Conservation (phyloP, 108 stramenopile species). For the Nitzschia sp. region DNA sequence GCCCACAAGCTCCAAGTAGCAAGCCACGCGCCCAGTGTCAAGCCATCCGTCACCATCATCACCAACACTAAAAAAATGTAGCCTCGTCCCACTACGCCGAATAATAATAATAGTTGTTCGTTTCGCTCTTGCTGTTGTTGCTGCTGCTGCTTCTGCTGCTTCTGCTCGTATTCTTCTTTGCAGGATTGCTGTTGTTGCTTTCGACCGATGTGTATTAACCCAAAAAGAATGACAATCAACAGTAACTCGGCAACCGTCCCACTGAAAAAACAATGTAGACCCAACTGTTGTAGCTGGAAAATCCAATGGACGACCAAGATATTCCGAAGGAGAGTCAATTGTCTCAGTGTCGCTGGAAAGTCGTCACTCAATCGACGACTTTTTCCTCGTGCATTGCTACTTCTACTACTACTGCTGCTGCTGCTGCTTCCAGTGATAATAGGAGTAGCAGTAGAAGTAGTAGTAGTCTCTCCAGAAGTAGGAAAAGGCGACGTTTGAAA, state of each 20-base stretch:
- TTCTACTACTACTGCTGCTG: not conserved
- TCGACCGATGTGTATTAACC: not conserved
- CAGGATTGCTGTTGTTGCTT: constrained; percentile 21
- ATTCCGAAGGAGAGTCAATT: not conserved
- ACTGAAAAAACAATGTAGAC: not conserved
- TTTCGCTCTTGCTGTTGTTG: no score
- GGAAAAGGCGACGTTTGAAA: not conserved
- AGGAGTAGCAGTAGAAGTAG: constrained; percentile 1
- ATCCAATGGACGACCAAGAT: not conserved
- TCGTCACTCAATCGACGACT: not conserved
- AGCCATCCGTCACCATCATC: constrained; percentile 45
- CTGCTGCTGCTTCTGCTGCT: constrained; percentile 8
- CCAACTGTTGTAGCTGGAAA: not conserved
- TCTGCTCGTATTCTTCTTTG: no score
- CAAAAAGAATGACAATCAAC: constrained; percentile 3
- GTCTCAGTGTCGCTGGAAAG: not conserved
- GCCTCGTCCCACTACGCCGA: constrained; percentile 56
- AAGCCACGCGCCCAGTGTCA: constrained; percentile 63
- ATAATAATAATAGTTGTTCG: no score
- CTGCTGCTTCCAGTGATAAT: no score
- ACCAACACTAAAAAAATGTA: constrained; percentile 40
- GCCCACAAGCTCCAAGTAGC: constrained; percentile 24
- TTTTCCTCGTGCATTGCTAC: not conserved
- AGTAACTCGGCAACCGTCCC: not conserved
- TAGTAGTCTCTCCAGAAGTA: not conserved